Evolutionary conservation across 2,329 filamentous ascomycete genomes (phyloP).

Genomic region (Talaromyces sp.): DNA sequence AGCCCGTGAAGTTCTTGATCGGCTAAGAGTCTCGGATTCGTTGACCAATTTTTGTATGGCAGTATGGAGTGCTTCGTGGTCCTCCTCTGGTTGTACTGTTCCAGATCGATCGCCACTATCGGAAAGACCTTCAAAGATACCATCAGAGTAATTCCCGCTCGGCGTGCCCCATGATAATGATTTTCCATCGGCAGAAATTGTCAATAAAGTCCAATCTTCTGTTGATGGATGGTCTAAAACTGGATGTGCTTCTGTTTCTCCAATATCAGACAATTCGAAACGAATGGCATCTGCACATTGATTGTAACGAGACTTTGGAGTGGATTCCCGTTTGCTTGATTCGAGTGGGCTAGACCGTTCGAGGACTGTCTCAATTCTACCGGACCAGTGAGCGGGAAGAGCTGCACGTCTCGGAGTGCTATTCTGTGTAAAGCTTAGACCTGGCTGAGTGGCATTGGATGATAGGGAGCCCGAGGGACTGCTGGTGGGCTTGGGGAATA

Average conservation of each 20-base stretch:
- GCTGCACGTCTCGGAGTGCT: constrained; percentile 10
- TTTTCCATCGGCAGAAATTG: constrained; percentile 70
- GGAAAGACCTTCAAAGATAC: constrained; percentile 59
- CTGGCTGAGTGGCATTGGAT: constrained; percentile 25
- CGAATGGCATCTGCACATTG: constrained; percentile 40
- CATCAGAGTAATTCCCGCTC: constrained; percentile 57
- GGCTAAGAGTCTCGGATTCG: constrained; percentile 74
- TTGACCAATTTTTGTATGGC: constrained; percentile 76
- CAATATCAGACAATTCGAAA: constrained; percentile 39
- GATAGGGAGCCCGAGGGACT: constrained; percentile 28
- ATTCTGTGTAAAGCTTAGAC: constrained; percentile 23
- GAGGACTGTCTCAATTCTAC: constrained; percentile 27
- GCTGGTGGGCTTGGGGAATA: constrained; percentile 59
- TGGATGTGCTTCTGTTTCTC: constrained; percentile 46
- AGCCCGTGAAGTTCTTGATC: constrained; percentile 27
- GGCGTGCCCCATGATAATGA: constrained; percentile 63
- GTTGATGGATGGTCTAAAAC: constrained; percentile 70
- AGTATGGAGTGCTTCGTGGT: constrained; percentile 75
- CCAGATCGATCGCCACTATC: constrained; percentile 36
- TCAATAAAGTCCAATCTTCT: constrained; percentile 78
- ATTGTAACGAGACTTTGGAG: constrained; percentile 26
- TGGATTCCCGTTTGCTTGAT: constrained; percentile 22
- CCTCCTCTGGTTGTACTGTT: constrained; percentile 63
- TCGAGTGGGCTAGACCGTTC: constrained; percentile 26
- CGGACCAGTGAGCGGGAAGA: constrained; percentile 32